phyloP scores from a whole-genome alignment of 441 rosid species.

The Pelargonium australe region DNA sequence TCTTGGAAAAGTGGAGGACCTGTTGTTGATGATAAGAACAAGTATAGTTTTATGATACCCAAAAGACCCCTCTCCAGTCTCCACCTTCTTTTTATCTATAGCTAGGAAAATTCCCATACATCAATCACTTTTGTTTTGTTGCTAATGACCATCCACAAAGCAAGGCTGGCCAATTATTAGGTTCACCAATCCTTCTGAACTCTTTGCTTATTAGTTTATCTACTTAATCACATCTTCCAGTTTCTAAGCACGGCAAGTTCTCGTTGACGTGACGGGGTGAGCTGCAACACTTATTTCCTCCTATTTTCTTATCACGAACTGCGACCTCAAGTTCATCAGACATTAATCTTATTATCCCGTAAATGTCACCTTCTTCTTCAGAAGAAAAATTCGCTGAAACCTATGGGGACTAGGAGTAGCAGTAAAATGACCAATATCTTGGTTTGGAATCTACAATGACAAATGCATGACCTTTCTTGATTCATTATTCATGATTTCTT shows the following conservation, averaged over 20 bases:
- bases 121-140: background rate
- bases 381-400: no score
- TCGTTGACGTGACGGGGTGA: background rate
- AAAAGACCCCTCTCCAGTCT: background rate
- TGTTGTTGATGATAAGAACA: conserved; percentile 1
- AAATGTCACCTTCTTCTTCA: no score
- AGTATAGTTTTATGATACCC: background rate
- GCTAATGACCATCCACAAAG: background rate
- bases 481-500: no score
- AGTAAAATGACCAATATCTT: no score
- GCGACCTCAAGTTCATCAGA: no score
- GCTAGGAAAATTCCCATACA: background rate
- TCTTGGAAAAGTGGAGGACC: conserved; percentile 1
- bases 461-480: no score
- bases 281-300: background rate
- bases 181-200: background rate
- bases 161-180: background rate
- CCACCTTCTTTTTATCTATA: background rate
- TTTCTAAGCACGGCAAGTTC: background rate
- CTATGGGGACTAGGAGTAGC: no score
- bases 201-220: background rate
- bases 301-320: no score
- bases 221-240: background rate
- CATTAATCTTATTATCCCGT: no score
- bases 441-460: no score